Percentiles rank a stretch among this genome's conserved stretches.
Conservation (phyloP, 108 stramenopile species). For the Seminavis robusta region DNA sequence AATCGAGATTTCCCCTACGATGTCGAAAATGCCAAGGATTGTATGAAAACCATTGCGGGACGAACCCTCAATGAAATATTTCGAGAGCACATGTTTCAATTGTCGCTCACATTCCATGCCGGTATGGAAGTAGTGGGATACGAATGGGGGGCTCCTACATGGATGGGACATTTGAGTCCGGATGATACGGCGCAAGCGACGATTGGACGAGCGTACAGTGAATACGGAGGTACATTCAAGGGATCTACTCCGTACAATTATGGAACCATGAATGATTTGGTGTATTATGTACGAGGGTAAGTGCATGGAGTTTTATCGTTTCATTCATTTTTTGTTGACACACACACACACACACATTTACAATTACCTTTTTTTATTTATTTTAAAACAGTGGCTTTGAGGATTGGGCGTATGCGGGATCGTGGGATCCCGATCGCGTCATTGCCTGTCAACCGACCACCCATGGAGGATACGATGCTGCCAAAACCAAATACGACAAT, state of each 20-base stretch:
- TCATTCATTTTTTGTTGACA: background rate
- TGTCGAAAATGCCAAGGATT: conserved; percentile 28
- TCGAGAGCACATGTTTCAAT: conserved; percentile 88
- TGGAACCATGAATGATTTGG: conserved; percentile 79
- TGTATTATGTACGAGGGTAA: conserved; percentile 95
- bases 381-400: conserved; percentile 81
- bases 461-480: conserved; percentile 53
- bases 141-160: conserved; percentile 86
- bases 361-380: background rate
- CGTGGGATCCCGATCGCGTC: conserved; percentile 82
- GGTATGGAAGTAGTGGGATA: conserved; percentile 91
- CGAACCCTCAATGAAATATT: conserved; percentile 90
- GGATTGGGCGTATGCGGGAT: conserved; percentile 92
- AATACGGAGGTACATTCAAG: conserved; percentile 43
- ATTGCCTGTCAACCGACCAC: conserved; percentile 61
- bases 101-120: conserved; percentile 94
- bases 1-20: conserved; percentile 68
- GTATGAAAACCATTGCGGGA: conserved; percentile 91
- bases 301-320: conserved; percentile 83
- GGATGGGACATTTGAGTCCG: conserved; percentile 21
- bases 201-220: conserved; percentile 36
- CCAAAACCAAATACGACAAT: conserved; percentile 72
- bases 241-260: conserved; percentile 40
- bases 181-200: conserved; percentile 58
- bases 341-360: background rate